Conservation (phyloP, 2,329 filamentous ascomycete species). For the Penicillium brasilianum region DNA sequence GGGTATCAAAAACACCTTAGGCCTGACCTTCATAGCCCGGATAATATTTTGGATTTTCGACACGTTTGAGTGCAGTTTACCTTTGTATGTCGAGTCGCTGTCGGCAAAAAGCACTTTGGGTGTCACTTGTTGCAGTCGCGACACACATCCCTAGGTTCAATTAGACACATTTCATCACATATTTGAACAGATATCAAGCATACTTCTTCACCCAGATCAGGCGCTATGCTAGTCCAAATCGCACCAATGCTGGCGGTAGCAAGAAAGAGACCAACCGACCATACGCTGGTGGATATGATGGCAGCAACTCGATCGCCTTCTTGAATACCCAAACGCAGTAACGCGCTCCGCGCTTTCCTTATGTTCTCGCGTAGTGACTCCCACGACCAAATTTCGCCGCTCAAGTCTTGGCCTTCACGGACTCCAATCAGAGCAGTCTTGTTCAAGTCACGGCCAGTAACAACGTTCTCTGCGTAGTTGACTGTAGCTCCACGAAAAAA, state of each 20-base stretch:
- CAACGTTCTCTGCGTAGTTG: constrained; percentile 26
- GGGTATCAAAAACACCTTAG: constrained; percentile 29
- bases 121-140: constrained; percentile 47
- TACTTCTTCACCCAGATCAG: constrained; percentile 49
- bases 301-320: constrained; percentile 35
- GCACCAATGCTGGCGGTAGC: constrained; percentile 50
- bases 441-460: constrained; percentile 43
- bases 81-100: constrained; percentile 48
- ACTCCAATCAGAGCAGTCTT: constrained; percentile 48
- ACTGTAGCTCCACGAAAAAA: constrained; percentile 40
- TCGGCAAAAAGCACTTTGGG: constrained; percentile 50
- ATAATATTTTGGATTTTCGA: constrained; percentile 41
- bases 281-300: constrained; percentile 50
- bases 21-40: constrained; percentile 31
- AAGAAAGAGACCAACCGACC: constrained; percentile 50
- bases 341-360: constrained; percentile 43
- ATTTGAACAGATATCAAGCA: background rate
- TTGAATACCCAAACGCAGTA: constrained; percentile 44
- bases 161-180: background rate
- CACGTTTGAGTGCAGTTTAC: constrained; percentile 39
- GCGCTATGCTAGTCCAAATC: constrained; percentile 52
- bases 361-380: constrained; percentile 44
- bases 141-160: constrained; percentile 34
- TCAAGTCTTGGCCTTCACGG: constrained; percentile 44
- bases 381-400: constrained; percentile 49